Evolutionary conservation across 2,329 filamentous ascomycete genomes (phyloP).

Genomic region (Fusarium torreyae): DNA sequence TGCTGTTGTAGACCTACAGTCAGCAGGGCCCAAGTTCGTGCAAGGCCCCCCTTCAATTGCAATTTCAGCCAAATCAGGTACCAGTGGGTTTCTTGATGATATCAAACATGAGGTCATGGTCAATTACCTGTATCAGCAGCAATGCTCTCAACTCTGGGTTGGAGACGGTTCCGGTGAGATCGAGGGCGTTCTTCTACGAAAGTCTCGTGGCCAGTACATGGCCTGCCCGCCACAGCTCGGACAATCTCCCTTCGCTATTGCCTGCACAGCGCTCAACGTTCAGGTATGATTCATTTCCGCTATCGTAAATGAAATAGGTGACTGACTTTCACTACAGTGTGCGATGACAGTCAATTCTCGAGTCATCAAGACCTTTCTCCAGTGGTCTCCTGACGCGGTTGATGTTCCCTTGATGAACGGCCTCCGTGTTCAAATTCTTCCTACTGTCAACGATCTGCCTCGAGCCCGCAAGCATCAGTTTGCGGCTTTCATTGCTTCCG

Average conservation of each 20-base stretch:
- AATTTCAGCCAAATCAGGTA: slow-evolving; percentile 58
- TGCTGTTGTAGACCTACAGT: slow-evolving; percentile 63
- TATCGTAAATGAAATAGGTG: background rate
- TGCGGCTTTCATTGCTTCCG: slow-evolving; percentile 81
- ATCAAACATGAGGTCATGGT: slow-evolving; percentile 89
- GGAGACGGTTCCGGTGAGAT: slow-evolving; percentile 76
- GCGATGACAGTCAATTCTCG: slow-evolving; percentile 87
- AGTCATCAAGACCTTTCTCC: slow-evolving; percentile 83
- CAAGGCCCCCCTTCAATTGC: slow-evolving; percentile 70
- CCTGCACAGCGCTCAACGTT: slow-evolving; percentile 79
- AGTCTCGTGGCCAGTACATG: slow-evolving; percentile 78
- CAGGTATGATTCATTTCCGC: slow-evolving; percentile 64
- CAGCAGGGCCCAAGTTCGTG: slow-evolving; percentile 63
- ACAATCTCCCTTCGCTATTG: slow-evolving; percentile 73
- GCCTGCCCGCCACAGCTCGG: slow-evolving; percentile 78
- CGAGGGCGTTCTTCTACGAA: slow-evolving; percentile 81
- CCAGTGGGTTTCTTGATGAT: slow-evolving; percentile 74
- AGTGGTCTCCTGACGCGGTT: slow-evolving; percentile 79
- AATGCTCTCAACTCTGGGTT: slow-evolving; percentile 82
- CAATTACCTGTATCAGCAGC: slow-evolving; percentile 85
- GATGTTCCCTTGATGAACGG: slow-evolving; percentile 84
- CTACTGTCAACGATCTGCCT: slow-evolving; percentile 78
- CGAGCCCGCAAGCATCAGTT: slow-evolving; percentile 84
- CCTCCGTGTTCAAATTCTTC: slow-evolving; percentile 82
- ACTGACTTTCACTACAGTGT: slow-evolving; percentile 62